These are phyloP conservation scores for Kregervanrija fluxuum DNA, from an alignment of 805 yeast species.

Conservation along the genomic window DNA sequence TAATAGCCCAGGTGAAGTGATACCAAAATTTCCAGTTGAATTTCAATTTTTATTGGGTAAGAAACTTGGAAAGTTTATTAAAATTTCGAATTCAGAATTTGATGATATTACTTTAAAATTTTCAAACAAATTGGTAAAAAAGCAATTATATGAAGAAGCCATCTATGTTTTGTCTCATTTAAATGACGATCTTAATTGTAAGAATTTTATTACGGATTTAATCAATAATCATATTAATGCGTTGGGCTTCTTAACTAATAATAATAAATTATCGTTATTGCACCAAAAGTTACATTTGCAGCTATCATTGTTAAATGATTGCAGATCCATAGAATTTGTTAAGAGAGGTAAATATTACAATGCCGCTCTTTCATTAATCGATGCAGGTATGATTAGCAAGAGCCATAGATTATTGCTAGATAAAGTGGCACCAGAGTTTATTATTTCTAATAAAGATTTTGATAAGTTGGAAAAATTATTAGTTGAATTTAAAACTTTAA, in stretches of 20 bases:
- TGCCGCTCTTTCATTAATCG: slow-evolving; percentile 54
- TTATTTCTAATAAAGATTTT: slow-evolving; percentile 39
- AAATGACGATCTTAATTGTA: slow-evolving; percentile 37
- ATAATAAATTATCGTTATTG: slow-evolving; percentile 29
- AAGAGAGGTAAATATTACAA: slow-evolving; percentile 43
- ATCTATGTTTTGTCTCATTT: slow-evolving; percentile 58
- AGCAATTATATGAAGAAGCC: slow-evolving; percentile 50
- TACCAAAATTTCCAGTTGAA: slow-evolving; percentile 13
- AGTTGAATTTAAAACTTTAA: slow-evolving; percentile 35
- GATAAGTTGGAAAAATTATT: slow-evolving; percentile 31
- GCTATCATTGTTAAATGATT: slow-evolving; percentile 38
- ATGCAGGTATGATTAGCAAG: slow-evolving; percentile 50
- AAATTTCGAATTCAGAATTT: slow-evolving; percentile 5
- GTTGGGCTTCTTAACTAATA: slow-evolving; percentile 22
- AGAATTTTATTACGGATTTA: slow-evolving; percentile 31
- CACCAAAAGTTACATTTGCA: slow-evolving; percentile 42
- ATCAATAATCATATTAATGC: slow-evolving; percentile 29
- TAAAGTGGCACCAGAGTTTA: slow-evolving; percentile 65
- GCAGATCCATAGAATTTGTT: slow-evolving; percentile 52
- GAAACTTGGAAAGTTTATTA: slow-evolving; percentile 18
- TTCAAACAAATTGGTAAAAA: slow-evolving; percentile 43
- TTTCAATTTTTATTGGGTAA: slow-evolving; percentile 20
- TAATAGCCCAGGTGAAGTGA: slow-evolving; percentile 7
- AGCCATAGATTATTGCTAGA: slow-evolving; percentile 56
- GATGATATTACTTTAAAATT: slow-evolving; percentile 25